phyloP scores from a whole-genome alignment of 441 rosid species.

The Euphorbia schlechtendalii region DNA sequence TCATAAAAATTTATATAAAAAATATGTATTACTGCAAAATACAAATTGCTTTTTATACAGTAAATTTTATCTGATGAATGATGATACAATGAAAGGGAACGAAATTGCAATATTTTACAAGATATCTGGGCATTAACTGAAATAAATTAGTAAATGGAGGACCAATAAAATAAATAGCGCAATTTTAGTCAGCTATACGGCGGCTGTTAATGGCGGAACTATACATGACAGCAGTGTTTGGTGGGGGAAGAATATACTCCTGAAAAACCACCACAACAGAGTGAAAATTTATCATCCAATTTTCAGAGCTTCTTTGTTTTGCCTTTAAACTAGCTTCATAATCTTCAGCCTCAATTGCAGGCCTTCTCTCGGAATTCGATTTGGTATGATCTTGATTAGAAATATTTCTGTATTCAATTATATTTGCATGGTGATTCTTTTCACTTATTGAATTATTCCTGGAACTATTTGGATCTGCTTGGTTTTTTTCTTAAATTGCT shows the following conservation, averaged over 20 bases:
- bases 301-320: neutral
- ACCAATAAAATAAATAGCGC: neutral
- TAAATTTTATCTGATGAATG: too few species aligned
- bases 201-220: too few species aligned
- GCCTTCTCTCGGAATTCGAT: neutral
- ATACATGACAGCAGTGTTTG: too few species aligned
- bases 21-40: too few species aligned
- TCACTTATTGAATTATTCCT: neutral
- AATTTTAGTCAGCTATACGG: neutral
- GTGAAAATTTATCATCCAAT: neutral
- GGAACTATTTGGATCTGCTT: constrained; percentile 11
- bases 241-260: neutral
- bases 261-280: neutral
- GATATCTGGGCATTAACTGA: neutral
- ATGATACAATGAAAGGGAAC: neutral
- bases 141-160: neutral
- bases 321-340: neutral
- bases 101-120: neutral
- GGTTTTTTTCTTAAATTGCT: neutral
- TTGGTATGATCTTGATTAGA: constrained; percentile 1
- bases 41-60: too few species aligned
- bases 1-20: too few species aligned
- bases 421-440: constrained; percentile 1
- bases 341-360: neutral
- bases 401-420: neutral